These are phyloP conservation scores for Amphibolis antarctica DNA, from an alignment of 106 monocot species.

Conservation along the genomic window DNA sequence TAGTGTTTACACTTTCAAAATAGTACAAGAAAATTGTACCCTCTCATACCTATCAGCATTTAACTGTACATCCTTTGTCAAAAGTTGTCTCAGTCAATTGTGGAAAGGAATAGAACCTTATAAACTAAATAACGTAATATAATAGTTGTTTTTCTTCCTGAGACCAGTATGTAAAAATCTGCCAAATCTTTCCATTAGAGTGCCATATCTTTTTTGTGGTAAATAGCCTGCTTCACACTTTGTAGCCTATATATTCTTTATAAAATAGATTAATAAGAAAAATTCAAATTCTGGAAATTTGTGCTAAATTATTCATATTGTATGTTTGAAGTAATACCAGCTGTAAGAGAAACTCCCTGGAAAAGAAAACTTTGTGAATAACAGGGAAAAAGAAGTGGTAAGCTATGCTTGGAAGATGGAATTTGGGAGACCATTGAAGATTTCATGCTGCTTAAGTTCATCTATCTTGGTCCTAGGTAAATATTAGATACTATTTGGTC, in stretches of 20 bases:
- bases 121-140: background rate
- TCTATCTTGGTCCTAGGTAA: background rate
- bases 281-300: background rate
- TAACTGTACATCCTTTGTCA: background rate
- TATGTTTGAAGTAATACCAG: background rate
- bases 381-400: background rate
- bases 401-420: background rate
- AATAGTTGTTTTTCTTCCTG: background rate
- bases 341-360: background rate
- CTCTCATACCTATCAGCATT: background rate
- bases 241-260: slow-evolving; percentile 1
- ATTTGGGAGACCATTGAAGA: background rate
- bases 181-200: background rate
- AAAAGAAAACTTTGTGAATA: background rate
- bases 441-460: background rate
- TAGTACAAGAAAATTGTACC: background rate
- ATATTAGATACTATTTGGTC: slow-evolving; percentile 26
- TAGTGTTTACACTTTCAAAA: background rate
- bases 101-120: background rate
- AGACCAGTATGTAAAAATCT: background rate
- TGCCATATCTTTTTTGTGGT: background rate
- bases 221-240: background rate
- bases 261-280: background rate
- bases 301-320: background rate
- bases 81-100: background rate